Evolutionary conservation across 2,329 filamentous ascomycete genomes (phyloP).

Genomic region (Apiospora koreana): DNA sequence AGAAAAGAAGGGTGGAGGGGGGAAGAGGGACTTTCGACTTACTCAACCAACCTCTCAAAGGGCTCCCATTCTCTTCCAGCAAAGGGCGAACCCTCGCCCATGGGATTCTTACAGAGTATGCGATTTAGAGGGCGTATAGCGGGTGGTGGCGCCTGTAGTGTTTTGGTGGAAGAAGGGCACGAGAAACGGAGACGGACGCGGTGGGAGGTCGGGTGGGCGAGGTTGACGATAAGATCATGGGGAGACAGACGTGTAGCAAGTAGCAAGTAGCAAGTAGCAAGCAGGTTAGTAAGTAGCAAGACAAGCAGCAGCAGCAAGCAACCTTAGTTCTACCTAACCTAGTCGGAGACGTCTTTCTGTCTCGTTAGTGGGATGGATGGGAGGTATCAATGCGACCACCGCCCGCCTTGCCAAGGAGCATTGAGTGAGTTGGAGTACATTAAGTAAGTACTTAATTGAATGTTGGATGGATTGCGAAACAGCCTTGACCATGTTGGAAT

Average conservation of each 20-base stretch:
- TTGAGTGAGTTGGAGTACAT: background rate
- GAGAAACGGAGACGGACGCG: slow-evolving; percentile 3
- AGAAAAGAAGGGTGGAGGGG: background rate
- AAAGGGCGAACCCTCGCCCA: slow-evolving; percentile 29
- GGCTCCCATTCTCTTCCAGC: slow-evolving; percentile 32
- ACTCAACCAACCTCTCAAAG: slow-evolving; percentile 29
- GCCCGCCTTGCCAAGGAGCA: slow-evolving; percentile 7
- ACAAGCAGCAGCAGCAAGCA: too few relatives aligned
- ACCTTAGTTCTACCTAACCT: too few relatives aligned
- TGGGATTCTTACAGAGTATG: slow-evolving; percentile 19
- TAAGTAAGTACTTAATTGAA: background rate
- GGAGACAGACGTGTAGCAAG: slow-evolving; percentile 5
- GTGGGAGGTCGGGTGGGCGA: slow-evolving; percentile 3
- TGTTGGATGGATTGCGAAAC: background rate
- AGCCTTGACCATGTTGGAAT: background rate
- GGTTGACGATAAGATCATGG: slow-evolving; percentile 19
- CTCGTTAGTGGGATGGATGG: background rate
- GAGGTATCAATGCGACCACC: background rate
- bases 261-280: background rate
- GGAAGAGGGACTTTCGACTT: slow-evolving; percentile 16
- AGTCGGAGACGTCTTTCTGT: too few relatives aligned
- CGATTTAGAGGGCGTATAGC: background rate
- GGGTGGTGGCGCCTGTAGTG: background rate
- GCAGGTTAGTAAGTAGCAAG: background rate
- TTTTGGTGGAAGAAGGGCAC: background rate